These are phyloP conservation scores for Thecaphora frezii DNA, from an alignment of 1,284 basidiomycete genomes.

Conservation along the genomic window DNA sequence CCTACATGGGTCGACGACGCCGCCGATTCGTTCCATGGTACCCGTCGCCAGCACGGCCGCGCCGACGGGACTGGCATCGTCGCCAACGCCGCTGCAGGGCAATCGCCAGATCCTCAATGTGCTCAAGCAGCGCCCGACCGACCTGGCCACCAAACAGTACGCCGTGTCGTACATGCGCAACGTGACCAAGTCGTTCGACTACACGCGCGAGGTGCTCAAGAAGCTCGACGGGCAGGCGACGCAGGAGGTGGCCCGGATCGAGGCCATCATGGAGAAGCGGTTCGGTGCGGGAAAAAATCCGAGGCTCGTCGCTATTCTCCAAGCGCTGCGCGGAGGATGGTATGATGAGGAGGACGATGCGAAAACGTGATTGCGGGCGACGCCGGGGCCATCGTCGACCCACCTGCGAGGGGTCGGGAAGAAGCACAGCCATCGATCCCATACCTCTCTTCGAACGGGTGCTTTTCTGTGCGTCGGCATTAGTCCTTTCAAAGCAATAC, in stretches of 20 bases:
- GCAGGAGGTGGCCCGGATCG: constrained; percentile 34
- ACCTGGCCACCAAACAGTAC: constrained; percentile 49
- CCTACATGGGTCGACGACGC: not conserved
- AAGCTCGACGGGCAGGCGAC: constrained; percentile 39
- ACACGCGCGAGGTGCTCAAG: constrained; percentile 48
- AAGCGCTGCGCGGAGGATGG: constrained; percentile 35
- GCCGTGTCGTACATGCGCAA: constrained; percentile 54
- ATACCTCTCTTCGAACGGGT: too few species aligned
- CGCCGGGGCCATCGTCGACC: too few species aligned
- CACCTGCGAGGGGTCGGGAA: too few species aligned
- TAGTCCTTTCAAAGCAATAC: too few species aligned
- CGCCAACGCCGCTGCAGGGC: not conserved
- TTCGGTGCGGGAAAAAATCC: constrained; percentile 13
- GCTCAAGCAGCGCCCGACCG: constrained; percentile 48
- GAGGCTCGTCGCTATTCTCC: constrained; percentile 32
- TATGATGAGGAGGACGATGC: not conserved
- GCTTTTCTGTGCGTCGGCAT: too few species aligned
- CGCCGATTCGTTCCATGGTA: not conserved
- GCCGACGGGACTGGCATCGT: not conserved
- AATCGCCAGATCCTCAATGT: constrained; percentile 53
- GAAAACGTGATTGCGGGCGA: too few species aligned
- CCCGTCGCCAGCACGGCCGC: not conserved
- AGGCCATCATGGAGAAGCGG: constrained; percentile 9
- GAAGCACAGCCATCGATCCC: too few species aligned
- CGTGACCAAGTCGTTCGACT: constrained; percentile 47